Evolutionary conservation across 768 basidiomycete species (phyloP).

Genomic region (Glaciozyma antarctica): DNA sequence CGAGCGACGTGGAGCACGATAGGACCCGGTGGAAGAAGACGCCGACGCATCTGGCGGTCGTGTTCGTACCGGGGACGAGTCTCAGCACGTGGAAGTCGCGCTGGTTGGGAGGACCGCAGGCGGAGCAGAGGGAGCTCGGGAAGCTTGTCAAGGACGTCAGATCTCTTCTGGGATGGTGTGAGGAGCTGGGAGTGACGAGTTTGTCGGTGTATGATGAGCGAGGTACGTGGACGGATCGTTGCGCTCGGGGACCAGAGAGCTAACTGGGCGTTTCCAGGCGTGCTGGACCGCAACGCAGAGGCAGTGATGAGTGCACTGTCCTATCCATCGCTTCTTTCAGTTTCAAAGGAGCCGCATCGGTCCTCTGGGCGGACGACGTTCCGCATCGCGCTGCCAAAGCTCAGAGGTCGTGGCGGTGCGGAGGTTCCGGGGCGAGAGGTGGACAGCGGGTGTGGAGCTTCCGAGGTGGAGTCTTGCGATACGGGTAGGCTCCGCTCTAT

Average conservation of each 20-base stretch:
- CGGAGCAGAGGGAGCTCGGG: background rate
- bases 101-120: too few species aligned
- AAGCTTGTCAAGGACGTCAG: background rate
- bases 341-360: background rate
- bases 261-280: background rate
- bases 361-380: background rate
- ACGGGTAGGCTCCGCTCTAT: background rate
- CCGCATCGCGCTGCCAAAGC: background rate
- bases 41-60: constrained; percentile 19
- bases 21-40: constrained; percentile 13
- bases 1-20: background rate
- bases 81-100: background rate
- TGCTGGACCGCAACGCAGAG: background rate
- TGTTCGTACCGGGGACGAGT: constrained; percentile 3
- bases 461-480: background rate
- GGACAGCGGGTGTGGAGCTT: background rate
- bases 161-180: background rate
- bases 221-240: constrained; percentile 18
- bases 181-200: constrained; percentile 1
- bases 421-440: background rate
- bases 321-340: background rate
- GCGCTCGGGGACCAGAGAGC: background rate
- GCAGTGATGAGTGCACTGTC: background rate
- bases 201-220: constrained; percentile 21
- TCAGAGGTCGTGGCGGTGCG: background rate